Percentiles rank a stretch among this genome's conserved stretches.
Evolutionary conservation across 108 stramenopile species (phyloP).

Genomic region (Aurantiochytrium sp.): DNA sequence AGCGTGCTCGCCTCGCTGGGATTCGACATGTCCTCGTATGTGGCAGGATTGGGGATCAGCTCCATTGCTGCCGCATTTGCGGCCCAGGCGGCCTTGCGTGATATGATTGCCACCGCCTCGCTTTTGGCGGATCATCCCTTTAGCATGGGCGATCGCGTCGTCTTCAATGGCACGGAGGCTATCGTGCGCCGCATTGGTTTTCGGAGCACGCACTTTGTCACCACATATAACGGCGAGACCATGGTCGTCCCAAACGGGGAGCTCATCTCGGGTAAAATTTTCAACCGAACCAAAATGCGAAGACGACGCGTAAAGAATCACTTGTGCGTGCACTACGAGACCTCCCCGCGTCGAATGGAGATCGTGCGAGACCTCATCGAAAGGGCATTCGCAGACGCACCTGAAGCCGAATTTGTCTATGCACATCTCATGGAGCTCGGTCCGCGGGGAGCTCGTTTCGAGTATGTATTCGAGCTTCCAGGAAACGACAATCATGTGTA

Average conservation of each 20-base stretch:
- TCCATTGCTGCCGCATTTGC: not conserved
- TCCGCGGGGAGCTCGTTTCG: not conserved
- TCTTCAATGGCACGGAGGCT: not conserved
- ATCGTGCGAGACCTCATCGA: not conserved
- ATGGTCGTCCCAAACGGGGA: not conserved
- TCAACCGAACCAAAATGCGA: not conserved
- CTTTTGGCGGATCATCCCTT: not conserved
- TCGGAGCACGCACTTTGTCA: not conserved
- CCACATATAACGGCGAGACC: not conserved
- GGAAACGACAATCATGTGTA: not conserved
- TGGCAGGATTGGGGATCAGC: not conserved
- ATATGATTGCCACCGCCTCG: not conserved
- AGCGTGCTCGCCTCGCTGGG: not conserved
- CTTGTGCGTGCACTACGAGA: not conserved
- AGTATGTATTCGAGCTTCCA: not conserved
- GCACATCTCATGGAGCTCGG: not conserved
- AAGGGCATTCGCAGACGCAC: not conserved
- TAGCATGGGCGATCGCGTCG: not conserved
- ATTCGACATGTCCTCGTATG: not conserved
- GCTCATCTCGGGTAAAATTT: not conserved
- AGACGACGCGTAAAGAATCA: not conserved
- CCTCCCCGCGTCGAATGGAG: not conserved
- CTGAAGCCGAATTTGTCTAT: not conserved
- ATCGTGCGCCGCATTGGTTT: not conserved
- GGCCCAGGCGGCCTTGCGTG: not conserved